A percentile compares a stretch with the other conserved stretches of the same genome.
phyloP scores from a whole-genome alignment of 2,329 filamentous ascomycete species.

The Calonectria pteridis region DNA sequence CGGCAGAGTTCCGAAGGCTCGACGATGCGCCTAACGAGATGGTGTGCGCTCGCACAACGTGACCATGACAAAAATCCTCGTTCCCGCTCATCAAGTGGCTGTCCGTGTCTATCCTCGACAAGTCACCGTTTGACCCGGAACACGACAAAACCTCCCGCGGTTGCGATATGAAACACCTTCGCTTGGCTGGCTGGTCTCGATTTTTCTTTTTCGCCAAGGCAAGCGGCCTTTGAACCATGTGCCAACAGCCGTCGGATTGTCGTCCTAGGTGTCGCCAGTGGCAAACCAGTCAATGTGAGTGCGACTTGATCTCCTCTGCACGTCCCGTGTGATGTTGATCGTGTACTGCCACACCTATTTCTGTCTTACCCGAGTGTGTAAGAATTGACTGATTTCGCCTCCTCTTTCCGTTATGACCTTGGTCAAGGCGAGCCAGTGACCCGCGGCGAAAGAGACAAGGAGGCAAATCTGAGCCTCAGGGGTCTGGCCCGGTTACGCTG shows the following conservation, averaged over 20 bases:
- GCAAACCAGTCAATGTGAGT: background rate
- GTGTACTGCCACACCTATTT: background rate
- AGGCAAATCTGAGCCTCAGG: slow-evolving; percentile 11
- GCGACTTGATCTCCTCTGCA: background rate
- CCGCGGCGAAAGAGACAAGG: background rate
- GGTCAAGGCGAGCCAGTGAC: background rate
- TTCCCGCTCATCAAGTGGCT: background rate
- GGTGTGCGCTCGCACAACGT: slow-evolving; percentile 3
- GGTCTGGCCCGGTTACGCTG: background rate
- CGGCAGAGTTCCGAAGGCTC: slow-evolving; percentile 5
- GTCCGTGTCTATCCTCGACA: background rate
- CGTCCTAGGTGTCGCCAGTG: background rate
- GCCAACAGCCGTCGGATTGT: background rate
- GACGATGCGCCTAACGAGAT: slow-evolving; percentile 9
- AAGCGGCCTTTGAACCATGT: background rate
- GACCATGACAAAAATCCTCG: background rate
- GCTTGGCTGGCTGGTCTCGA: background rate
- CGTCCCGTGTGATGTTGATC: background rate
- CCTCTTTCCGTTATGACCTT: background rate
- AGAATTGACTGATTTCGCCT: slow-evolving; percentile 2
- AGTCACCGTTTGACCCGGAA: background rate
- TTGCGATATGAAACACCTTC: slow-evolving; percentile 6
- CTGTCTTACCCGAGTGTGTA: slow-evolving; percentile 4
- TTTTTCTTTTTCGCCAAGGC: slow-evolving; percentile 2
- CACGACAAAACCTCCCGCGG: background rate